Evolutionary conservation across 805 yeast species (phyloP).

Genomic region (Candida boidinii): DNA sequence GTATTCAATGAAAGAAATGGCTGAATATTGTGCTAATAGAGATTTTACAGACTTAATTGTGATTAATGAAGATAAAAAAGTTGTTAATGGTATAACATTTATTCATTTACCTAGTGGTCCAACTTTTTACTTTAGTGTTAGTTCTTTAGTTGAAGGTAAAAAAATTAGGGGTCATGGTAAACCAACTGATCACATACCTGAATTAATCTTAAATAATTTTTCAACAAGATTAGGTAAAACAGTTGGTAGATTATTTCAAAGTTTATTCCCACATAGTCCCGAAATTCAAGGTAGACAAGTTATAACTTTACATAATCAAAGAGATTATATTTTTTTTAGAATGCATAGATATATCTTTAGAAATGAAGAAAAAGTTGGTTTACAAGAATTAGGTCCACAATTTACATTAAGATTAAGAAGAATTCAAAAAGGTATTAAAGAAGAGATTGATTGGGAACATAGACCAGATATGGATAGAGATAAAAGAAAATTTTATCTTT

Average conservation of each 20-base stretch:
- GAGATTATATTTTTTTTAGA: slow-evolving; percentile 92
- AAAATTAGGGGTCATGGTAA: slow-evolving; percentile 82
- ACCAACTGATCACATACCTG: slow-evolving; percentile 88
- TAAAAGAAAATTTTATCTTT: slow-evolving; percentile 84
- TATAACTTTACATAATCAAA: slow-evolving; percentile 89
- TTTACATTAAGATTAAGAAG: slow-evolving; percentile 85
- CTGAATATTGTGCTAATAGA: slow-evolving; percentile 70
- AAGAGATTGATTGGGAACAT: slow-evolving; percentile 95
- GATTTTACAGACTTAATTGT: slow-evolving; percentile 84
- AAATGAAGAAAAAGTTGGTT: slow-evolving; percentile 86
- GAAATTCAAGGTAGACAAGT: slow-evolving; percentile 95
- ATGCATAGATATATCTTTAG: slow-evolving; percentile 87
- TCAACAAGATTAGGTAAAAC: slow-evolving; percentile 89
- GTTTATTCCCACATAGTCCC: slow-evolving; percentile 87
- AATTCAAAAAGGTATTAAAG: slow-evolving; percentile 84
- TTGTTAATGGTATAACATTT: slow-evolving; percentile 85
- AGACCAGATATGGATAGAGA: slow-evolving; percentile 94
- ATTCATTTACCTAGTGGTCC: slow-evolving; percentile 95
- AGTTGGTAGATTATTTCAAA: slow-evolving; percentile 85
- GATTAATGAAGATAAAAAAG: slow-evolving; percentile 89
- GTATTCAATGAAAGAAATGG: slow-evolving; percentile 79
- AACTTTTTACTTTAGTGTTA: slow-evolving; percentile 80
- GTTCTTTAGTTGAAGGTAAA: slow-evolving; percentile 69
- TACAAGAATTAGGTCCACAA: slow-evolving; percentile 96
- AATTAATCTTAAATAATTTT: slow-evolving; percentile 85